phyloP scores from a whole-genome alignment of 805 yeast genomes.

The Blastobotrys mokoenaii region DNA sequence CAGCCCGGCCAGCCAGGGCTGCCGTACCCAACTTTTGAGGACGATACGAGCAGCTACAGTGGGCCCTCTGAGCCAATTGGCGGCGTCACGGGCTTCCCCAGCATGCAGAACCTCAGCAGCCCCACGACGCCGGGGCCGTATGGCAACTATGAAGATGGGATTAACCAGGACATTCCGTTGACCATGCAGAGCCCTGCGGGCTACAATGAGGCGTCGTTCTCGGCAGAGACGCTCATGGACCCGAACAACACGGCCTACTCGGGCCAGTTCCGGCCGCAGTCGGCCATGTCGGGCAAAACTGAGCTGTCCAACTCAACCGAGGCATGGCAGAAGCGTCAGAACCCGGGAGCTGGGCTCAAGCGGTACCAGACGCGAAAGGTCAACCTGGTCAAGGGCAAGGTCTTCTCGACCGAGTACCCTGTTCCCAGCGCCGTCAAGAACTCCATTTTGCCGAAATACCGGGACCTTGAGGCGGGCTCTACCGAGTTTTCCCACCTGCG shows the following conservation, averaged over 20 bases:
- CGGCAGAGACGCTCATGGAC: constrained; percentile 8
- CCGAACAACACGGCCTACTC: constrained; percentile 1
- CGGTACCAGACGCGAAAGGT: constrained; percentile 31
- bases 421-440: constrained; percentile 35
- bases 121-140: not conserved
- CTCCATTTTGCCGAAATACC: constrained; percentile 29
- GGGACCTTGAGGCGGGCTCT: constrained; percentile 37
- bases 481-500: constrained; percentile 53
- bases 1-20: constrained; percentile 1
- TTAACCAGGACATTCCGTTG: constrained; percentile 5
- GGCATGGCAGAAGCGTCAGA: constrained; percentile 26
- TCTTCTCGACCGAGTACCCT: constrained; percentile 29
- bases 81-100: constrained; percentile 20
- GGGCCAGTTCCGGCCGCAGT: constrained; percentile 6
- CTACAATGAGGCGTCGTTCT: constrained; percentile 1
- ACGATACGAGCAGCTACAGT: constrained; percentile 5
- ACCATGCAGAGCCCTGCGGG: constrained; percentile 4
- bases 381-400: constrained; percentile 29
- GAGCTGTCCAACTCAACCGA: constrained; percentile 14
- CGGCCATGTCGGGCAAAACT: constrained; percentile 7
- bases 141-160: not conserved
- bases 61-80: constrained; percentile 19
- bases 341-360: constrained; percentile 18
- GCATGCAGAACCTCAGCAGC: not conserved
- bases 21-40: constrained; percentile 17